These are phyloP conservation scores for Linaria vulgaris DNA, from an alignment of 257 asterid species.

Conservation along the genomic window DNA sequence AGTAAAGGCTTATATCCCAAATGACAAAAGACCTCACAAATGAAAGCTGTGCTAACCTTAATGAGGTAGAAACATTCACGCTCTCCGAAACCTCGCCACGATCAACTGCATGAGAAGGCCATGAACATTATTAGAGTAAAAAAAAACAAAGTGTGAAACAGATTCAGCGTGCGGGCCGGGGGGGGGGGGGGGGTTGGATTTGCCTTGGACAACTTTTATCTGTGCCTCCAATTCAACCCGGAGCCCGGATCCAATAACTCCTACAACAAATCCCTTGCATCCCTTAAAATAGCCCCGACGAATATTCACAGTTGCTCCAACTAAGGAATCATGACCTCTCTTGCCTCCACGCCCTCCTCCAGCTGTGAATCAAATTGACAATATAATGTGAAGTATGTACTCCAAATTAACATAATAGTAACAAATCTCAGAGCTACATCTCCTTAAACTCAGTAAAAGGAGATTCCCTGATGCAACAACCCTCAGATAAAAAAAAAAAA, in stretches of 20 bases:
- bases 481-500: too few relatives aligned
- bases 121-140: neutral
- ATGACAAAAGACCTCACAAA: neutral
- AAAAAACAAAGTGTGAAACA: neutral
- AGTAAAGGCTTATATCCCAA: slow-evolving; percentile 16
- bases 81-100: slow-evolving; percentile 70
- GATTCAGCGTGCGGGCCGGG: neutral
- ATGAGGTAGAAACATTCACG: slow-evolving; percentile 70
- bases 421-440: slow-evolving; percentile 9
- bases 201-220: slow-evolving; percentile 91
- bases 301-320: slow-evolving; percentile 70
- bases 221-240: slow-evolving; percentile 94
- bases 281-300: slow-evolving; percentile 87
- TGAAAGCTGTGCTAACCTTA: slow-evolving; percentile 43
- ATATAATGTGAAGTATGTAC: neutral
- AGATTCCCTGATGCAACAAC: neutral
- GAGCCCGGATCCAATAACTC: slow-evolving; percentile 70
- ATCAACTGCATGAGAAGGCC: slow-evolving; percentile 59
- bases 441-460: neutral
- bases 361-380: slow-evolving; percentile 36
- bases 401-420: slow-evolving; percentile 4
- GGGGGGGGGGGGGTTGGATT: slow-evolving; percentile 36
- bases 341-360: slow-evolving; percentile 79
- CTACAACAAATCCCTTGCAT: slow-evolving; percentile 86
- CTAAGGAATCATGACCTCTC: slow-evolving; percentile 78